These are phyloP conservation scores for Phaffia australis DNA, from an alignment of 768 basidiomycete species.

Conservation along the genomic window DNA sequence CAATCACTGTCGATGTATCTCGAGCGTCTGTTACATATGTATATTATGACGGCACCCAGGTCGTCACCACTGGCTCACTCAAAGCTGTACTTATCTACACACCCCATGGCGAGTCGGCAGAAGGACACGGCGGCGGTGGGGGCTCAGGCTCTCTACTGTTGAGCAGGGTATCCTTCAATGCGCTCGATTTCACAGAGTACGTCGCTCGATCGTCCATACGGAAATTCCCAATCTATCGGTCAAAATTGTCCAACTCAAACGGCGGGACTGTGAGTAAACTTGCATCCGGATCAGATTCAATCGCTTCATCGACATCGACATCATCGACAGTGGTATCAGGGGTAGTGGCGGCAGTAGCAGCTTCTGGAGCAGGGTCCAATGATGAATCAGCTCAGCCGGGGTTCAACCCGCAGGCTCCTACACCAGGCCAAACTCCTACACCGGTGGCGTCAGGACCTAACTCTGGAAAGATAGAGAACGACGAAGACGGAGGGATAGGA, in stretches of 20 bases:
- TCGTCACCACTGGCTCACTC: conserved; percentile 20
- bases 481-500: too few relatives aligned
- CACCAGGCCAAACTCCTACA: too few relatives aligned
- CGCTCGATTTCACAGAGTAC: conserved; percentile 14
- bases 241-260: background rate
- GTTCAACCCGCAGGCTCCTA: too few relatives aligned
- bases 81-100: conserved; percentile 19
- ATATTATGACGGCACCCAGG: conserved; percentile 19
- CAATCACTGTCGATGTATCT: conserved; percentile 23
- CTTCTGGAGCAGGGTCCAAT: background rate
- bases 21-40: conserved; percentile 22
- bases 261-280: background rate
- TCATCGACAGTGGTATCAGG: background rate
- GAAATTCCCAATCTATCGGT: background rate
- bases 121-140: background rate
- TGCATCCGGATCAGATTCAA: background rate
- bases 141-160: conserved; percentile 7
- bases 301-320: background rate
- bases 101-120: background rate
- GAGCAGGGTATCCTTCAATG: conserved; percentile 18
- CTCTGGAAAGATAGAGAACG: too few relatives aligned
- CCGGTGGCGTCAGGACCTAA: too few relatives aligned
- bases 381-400: too few relatives aligned
- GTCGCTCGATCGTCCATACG: conserved; percentile 7
- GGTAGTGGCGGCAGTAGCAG: background rate